Evolutionary conservation across 2,329 filamentous ascomycete species (phyloP).

Genomic region (Elsinoe australis): DNA sequence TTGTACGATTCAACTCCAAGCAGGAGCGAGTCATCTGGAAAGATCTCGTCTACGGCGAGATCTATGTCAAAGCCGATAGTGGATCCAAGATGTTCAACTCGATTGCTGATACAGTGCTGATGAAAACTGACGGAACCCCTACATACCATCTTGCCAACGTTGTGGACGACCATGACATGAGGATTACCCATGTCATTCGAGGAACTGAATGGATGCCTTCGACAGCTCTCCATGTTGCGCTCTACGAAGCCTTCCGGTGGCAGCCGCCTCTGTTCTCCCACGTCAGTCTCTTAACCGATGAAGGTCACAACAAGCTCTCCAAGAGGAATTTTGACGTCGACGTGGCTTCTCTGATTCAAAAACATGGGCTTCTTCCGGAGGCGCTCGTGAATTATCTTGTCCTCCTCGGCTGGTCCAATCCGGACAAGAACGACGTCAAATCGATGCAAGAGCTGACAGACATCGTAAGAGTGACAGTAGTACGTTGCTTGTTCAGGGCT

Average conservation of each 20-base stretch:
- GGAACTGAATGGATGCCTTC: slow-evolving; percentile 96
- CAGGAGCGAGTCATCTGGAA: slow-evolving; percentile 56
- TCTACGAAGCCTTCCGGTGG: slow-evolving; percentile 46
- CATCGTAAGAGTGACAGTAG: slow-evolving; percentile 44
- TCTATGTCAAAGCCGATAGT: slow-evolving; percentile 32
- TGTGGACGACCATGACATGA: slow-evolving; percentile 90
- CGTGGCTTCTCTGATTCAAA: slow-evolving; percentile 49
- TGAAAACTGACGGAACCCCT: slow-evolving; percentile 86
- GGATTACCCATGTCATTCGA: slow-evolving; percentile 90
- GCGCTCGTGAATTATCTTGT: slow-evolving; percentile 73
- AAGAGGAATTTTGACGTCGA: slow-evolving; percentile 70
- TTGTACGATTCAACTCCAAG: slow-evolving; percentile 66
- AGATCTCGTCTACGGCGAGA: slow-evolving; percentile 72
- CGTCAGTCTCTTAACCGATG: slow-evolving; percentile 42
- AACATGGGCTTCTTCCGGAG: slow-evolving; percentile 54
- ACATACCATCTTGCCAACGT: slow-evolving; percentile 98
- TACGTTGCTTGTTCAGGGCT: not conserved
- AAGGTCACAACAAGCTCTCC: slow-evolving; percentile 51
- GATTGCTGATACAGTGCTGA: slow-evolving; percentile 61
- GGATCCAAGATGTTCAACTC: slow-evolving; percentile 28
- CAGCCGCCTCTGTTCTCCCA: slow-evolving; percentile 42
- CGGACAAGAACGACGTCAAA: slow-evolving; percentile 60
- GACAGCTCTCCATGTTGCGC: slow-evolving; percentile 66
- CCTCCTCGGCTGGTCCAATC: slow-evolving; percentile 75
- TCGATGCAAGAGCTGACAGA: slow-evolving; percentile 61